Conservation (phyloP, 441 rosid genomes). For the Populus trichocarpa region DNA sequence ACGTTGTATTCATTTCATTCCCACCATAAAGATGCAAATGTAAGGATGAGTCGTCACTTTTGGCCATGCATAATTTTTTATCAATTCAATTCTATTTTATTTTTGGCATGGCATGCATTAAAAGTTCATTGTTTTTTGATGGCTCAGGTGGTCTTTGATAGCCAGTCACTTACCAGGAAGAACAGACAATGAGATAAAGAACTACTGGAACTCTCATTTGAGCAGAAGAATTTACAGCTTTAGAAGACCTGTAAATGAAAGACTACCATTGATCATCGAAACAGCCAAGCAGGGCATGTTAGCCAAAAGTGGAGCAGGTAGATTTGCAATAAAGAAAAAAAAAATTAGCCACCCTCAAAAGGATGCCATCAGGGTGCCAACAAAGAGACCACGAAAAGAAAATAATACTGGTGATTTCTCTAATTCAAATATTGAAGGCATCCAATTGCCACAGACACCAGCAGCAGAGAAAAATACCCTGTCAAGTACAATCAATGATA, state of each 20-base stretch:
- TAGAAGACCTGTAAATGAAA: slow-evolving; percentile 13
- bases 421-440: neutral
- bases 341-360: slow-evolving; percentile 8
- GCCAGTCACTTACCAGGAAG: slow-evolving; percentile 80
- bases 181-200: slow-evolving; percentile 90
- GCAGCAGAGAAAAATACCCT: slow-evolving; percentile 15
- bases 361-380: neutral
- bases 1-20: neutral
- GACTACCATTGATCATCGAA: slow-evolving; percentile 2
- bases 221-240: slow-evolving; percentile 51
- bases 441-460: slow-evolving; percentile 13
- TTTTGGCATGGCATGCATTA: neutral
- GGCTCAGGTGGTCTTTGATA: slow-evolving; percentile 72
- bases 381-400: slow-evolving; percentile 9
- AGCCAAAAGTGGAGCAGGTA: slow-evolving; percentile 31
- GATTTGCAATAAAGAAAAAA: slow-evolving; percentile 30
- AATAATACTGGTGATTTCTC: neutral
- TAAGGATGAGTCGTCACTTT: neutral
- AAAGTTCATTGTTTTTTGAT: neutral
- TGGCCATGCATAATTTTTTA: neutral
- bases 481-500: slow-evolving; percentile 6
- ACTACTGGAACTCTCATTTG: slow-evolving; percentile 83
- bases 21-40: neutral
- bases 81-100: neutral
- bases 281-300: slow-evolving; percentile 9